Conservation (phyloP, 148 eudicot genomes). For the Chenopodium quinoa region DNA sequence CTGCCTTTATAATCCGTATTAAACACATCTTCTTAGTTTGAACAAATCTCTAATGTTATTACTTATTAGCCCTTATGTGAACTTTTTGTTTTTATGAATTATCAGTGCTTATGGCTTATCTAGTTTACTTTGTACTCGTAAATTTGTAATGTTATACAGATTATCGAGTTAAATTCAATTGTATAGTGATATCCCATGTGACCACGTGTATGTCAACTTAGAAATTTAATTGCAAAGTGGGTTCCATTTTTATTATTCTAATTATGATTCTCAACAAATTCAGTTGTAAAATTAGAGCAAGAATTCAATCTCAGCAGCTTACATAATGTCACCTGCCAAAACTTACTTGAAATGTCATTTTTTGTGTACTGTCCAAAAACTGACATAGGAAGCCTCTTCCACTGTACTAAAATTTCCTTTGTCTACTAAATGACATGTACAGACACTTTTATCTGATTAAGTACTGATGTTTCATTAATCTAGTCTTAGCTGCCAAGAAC, state of each 20-base stretch:
- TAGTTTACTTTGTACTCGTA: no score
- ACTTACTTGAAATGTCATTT: background rate
- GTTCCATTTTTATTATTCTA: background rate
- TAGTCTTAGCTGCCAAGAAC: background rate
- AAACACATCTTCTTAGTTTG: no score
- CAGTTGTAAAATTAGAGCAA: constrained; percentile 12
- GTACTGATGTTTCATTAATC: background rate
- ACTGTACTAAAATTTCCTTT: constrained; percentile 7
- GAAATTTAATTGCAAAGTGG: constrained; percentile 8
- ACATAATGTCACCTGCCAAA: background rate
- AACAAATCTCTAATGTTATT: no score
- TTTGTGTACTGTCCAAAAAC: background rate
- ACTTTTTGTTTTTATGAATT: no score
- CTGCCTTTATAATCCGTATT: no score
- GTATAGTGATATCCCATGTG: background rate
- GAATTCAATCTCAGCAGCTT: constrained; percentile 17
- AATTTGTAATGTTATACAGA: no score
- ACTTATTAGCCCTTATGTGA: no score
- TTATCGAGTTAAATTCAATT: no score
- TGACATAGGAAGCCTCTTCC: constrained; percentile 2
- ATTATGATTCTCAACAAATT: constrained; percentile 25
- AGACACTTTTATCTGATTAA: background rate
- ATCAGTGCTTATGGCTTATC: no score
- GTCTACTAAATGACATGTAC: background rate
- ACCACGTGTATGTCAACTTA: background rate